A percentile compares a stretch with the other conserved stretches of the same genome.
Conservation (phyloP, 768 basidiomycete species). For the Russula foetens region DNA sequence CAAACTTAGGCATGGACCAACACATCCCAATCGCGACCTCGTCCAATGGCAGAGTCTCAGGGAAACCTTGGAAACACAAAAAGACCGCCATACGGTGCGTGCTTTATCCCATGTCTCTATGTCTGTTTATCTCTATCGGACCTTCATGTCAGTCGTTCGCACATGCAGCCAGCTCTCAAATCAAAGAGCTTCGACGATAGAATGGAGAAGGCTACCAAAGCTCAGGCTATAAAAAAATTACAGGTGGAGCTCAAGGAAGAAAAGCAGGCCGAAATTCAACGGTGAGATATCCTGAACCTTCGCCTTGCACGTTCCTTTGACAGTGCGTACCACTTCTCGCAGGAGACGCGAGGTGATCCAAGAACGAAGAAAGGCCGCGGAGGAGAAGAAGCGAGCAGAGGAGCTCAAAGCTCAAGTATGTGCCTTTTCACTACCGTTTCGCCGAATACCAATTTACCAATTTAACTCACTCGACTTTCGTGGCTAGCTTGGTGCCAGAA, state of each 20-base stretch:
- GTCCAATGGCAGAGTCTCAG: constrained; percentile 56
- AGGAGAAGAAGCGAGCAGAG: constrained; percentile 58
- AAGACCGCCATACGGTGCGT: constrained; percentile 47
- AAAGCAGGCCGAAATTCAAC: constrained; percentile 56
- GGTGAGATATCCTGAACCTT: constrained; percentile 33
- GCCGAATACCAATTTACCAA: background rate
- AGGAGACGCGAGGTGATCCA: constrained; percentile 62
- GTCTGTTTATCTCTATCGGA: background rate
- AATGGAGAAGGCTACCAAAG: constrained; percentile 59
- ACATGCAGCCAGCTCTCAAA: constrained; percentile 56
- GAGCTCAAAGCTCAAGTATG: constrained; percentile 57
- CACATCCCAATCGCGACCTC: constrained; percentile 42
- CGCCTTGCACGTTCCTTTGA: background rate
- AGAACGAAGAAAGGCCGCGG: constrained; percentile 63
- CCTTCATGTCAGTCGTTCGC: constrained; percentile 47
- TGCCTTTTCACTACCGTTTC: background rate
- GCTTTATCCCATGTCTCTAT: background rate
- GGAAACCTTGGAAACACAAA: constrained; percentile 56
- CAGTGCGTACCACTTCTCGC: constrained; percentile 1
- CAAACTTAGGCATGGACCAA: background rate
- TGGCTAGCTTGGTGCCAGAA: constrained; percentile 70
- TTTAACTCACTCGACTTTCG: background rate
- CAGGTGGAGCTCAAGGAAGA: constrained; percentile 69
- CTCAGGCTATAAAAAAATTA: constrained; percentile 64
- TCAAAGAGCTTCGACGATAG: constrained; percentile 59